A percentile compares a stretch with the other conserved stretches of the same genome.
Evolutionary conservation across 2,329 filamentous ascomycete genomes (phyloP).

Genomic region (Chaetoscypha palmicola): DNA sequence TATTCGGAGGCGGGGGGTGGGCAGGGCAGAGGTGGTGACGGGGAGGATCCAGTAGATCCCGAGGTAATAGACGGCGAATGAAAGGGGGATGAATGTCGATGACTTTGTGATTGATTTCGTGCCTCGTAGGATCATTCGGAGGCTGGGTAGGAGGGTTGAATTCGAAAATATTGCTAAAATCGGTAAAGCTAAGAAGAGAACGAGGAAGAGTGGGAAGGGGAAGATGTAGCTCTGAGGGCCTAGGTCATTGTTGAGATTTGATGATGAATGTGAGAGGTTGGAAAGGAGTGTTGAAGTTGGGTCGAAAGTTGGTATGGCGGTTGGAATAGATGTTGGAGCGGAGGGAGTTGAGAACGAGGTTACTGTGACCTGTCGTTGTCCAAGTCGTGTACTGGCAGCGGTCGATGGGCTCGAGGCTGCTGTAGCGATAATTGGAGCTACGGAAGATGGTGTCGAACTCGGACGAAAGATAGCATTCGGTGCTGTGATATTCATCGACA

Average conservation of each 20-base stretch:
- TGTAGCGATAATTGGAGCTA: neutral
- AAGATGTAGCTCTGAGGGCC: neutral
- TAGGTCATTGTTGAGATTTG: neutral
- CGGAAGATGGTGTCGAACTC: neutral
- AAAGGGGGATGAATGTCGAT: neutral
- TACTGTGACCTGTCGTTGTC: conserved; percentile 1
- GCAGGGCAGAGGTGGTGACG: neutral
- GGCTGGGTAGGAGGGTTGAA: neutral
- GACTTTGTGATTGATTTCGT: neutral
- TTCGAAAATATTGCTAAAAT: neutral
- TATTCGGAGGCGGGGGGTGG: neutral
- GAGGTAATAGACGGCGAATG: conserved; percentile 3
- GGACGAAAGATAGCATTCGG: conserved; percentile 2
- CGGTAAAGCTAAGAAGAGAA: conserved; percentile 1
- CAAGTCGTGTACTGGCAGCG: neutral
- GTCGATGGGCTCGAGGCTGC: neutral
- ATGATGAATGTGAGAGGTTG: neutral
- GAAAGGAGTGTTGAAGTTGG: neutral
- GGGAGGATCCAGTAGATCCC: conserved; percentile 5
- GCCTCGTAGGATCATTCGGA: conserved; percentile 1
- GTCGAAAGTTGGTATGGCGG: neutral
- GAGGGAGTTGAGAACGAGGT: neutral
- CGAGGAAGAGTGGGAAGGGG: conserved; percentile 5
- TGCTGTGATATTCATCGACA: conserved; percentile 10
- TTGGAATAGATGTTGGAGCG: neutral